Evolutionary conservation across 164 flowering plant genomes (phyloP).

Genomic region (Taxillus chinensis): DNA sequence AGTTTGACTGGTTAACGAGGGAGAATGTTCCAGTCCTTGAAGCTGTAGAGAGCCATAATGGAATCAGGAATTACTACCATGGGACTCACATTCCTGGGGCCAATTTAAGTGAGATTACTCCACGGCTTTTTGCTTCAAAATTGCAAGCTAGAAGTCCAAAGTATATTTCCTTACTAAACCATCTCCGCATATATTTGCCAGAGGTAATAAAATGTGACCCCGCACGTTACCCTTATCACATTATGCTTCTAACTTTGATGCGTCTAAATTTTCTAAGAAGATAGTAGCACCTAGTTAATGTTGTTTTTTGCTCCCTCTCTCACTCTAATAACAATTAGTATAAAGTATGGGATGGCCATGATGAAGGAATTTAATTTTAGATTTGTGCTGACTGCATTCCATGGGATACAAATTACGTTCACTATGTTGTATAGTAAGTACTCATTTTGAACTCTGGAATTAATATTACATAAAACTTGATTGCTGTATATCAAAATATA

Average conservation of each 20-base stretch:
- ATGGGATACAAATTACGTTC: too few relatives aligned
- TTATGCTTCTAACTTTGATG: neutral
- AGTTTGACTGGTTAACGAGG: slow-evolving; percentile 95
- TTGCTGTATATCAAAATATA: too few relatives aligned
- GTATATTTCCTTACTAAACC: slow-evolving; percentile 92
- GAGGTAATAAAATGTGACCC: slow-evolving; percentile 52
- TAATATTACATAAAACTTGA: too few relatives aligned
- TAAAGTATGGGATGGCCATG: too few relatives aligned
- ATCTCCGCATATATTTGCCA: slow-evolving; percentile 89
- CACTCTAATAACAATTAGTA: too few relatives aligned
- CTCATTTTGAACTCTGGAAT: too few relatives aligned
- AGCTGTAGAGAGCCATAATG: slow-evolving; percentile 79
- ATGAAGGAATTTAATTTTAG: too few relatives aligned
- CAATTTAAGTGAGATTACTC: slow-evolving; percentile 72
- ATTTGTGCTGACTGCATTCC: too few relatives aligned
- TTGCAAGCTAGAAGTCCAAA: slow-evolving; percentile 97
- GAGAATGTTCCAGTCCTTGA: slow-evolving; percentile 97
- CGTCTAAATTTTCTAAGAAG: too few relatives aligned
- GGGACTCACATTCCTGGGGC: slow-evolving; percentile 79
- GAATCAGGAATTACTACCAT: slow-evolving; percentile 75
- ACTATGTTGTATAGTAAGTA: too few relatives aligned
- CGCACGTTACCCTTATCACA: neutral
- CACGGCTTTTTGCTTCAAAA: slow-evolving; percentile 70
- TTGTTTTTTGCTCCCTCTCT: too few relatives aligned
- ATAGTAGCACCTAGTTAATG: too few relatives aligned